Conservation (phyloP, 2,329 filamentous ascomycete species). For the Paradendryphiella salina region DNA sequence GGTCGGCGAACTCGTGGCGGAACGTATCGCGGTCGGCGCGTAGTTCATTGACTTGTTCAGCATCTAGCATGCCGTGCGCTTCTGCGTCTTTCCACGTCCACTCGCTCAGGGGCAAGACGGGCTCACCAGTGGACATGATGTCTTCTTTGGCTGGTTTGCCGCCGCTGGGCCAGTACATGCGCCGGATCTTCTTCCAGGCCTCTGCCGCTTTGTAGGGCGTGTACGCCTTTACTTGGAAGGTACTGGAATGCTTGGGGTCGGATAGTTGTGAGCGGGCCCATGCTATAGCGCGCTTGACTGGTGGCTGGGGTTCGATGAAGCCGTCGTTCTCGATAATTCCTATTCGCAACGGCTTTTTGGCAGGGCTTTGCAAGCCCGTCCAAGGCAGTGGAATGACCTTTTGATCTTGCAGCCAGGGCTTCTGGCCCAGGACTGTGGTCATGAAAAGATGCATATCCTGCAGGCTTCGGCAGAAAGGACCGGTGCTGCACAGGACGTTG, state of each 20-base stretch:
- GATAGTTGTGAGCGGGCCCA: constrained; percentile 39
- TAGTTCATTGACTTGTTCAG: constrained; percentile 16
- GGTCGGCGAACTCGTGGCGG: constrained; percentile 16
- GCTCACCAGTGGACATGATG: constrained; percentile 50
- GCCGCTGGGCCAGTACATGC: constrained; percentile 55
- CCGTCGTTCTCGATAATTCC: constrained; percentile 52
- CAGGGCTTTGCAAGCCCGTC: constrained; percentile 20
- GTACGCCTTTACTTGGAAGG: constrained; percentile 46
- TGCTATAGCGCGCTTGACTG: constrained; percentile 42
- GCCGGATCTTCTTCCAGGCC: constrained; percentile 40
- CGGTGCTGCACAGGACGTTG: constrained; percentile 19
- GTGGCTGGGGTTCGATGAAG: constrained; percentile 47
- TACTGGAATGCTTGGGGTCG: background rate
- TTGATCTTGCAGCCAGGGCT: constrained; percentile 23
- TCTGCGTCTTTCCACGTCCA: constrained; percentile 15
- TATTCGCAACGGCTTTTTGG: constrained; percentile 43
- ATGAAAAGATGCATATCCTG: constrained; percentile 26
- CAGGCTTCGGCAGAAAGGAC: constrained; percentile 23
- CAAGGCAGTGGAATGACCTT: constrained; percentile 25
- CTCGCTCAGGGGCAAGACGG: constrained; percentile 51
- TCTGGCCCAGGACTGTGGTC: constrained; percentile 9
- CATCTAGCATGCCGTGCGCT: constrained; percentile 13
- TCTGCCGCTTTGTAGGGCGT: constrained; percentile 37
- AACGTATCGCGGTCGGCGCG: constrained; percentile 18
- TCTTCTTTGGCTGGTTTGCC: constrained; percentile 38